Base-by-base conservation (phyloP, 371 early-diverging fungal genomes). In the Globomyces sp. region DNA sequence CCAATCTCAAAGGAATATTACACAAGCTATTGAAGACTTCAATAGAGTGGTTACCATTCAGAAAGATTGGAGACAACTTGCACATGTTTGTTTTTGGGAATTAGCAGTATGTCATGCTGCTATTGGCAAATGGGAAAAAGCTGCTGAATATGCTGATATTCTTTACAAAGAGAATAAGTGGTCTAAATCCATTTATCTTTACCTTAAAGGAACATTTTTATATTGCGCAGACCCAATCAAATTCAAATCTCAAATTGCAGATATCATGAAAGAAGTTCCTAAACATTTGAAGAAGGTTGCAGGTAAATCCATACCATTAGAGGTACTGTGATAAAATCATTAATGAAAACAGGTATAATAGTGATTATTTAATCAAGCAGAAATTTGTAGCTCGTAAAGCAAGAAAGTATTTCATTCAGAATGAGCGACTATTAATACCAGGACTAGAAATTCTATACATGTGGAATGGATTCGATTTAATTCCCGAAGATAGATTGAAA, bases 71-170 rank as follows among this genome's bases (percentile, higher is more conserved):
- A 78, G 81, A 36, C 90, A 89, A 71, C 75, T 91, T 57, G 82
- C 83, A 50, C 90, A 91, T 60, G 81, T 89, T 65, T 88, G 90
- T 39, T 85, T 85, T 67, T 91, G 92, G 92, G 90, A 91, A 60
- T 68, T 86, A 11, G 87, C 83, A 1, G 52, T 80, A 0, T 80
- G 80, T 44, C 74, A 77, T 57, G 70, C 78, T 9, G 74, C 80
- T 36, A 69, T 85, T 43, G 75, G 80, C 1, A 68, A 83, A 24
- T 91, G 85, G 85, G 67, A 69, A 43, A 71, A 76, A 13, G 85
- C 87, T 0, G 75, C 68, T 40, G 75, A 82, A 11, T 77, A 82
- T 3, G 88, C 84, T 68, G 78, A 73, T n/a, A 70, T 76, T 0
- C 71, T 92, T 39, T 67, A 69, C 51, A 74, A 74, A 60, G 91